Evolutionary conservation across 352 stramenopile species (phyloP), one percentile per base, ranked within the genome.

Genomic region (Pythium aristosporum): DNA sequence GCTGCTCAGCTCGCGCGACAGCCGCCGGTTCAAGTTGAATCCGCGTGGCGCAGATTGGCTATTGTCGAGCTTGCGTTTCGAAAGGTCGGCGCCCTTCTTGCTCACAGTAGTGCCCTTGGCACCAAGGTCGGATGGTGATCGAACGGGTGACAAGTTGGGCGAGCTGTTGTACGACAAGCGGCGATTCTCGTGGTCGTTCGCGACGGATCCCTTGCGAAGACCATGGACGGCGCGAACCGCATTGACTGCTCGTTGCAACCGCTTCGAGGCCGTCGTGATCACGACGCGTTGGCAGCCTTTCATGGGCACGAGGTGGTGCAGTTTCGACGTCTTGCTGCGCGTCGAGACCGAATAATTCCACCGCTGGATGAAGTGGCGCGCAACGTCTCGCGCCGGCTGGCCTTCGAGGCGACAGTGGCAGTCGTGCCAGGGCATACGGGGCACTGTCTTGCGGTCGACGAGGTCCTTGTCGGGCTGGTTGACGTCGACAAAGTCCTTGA

Each of bases 331-430:
- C 65, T 95, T 95, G 57, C 83, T 87, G 32, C 86, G 77, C 1
- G 85, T 93, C 15, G 82, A 92, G 8, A 93, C 80, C 1, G 84
- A 92, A 44, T 91, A 96, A 67, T 96, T 96, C 87, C 87, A 96
- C 7, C 87, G 85, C 69, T 96, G 85, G 18, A 96, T 82, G 43
- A 96, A 96, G 47, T 96, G 87, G 7, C 84, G 82, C 44, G 83
- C 85, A 9, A 96, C 83, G 71, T 96, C 87, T 10, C 81, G 75
- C 46, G 85, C 87, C 8, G 87, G 81, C 32, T 93, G 85, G 2
- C 87, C 87, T 57, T 92, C 75, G 6, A 96, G 70, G 34, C 87
- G 79, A 43, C 83, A 92, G 69, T 96, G 87, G 41, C 76, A 88
- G 48, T 96, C 87, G 59, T 96, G 87, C 87, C 87, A 96, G 21